Conservation (phyloP, 2,329 filamentous ascomycete species). For the Nothopassalora personata region DNA sequence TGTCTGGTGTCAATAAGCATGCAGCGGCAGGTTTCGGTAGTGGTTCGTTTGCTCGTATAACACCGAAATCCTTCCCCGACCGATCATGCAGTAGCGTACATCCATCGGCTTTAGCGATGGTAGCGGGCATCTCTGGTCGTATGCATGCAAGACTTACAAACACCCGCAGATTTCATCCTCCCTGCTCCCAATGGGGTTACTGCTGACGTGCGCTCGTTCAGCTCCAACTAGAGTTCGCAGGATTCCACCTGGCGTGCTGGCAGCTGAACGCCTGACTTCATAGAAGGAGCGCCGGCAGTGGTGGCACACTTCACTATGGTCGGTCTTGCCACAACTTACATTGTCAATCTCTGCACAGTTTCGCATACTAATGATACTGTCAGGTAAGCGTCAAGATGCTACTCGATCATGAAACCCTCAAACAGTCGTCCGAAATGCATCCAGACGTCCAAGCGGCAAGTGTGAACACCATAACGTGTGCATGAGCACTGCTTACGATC, state of each 20-base stretch:
- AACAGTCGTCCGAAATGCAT: slow-evolving; percentile 1
- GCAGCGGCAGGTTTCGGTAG: not conserved
- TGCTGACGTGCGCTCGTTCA: not conserved
- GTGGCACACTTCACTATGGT: too few relatives aligned
- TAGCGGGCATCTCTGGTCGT: not conserved
- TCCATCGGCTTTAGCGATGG: not conserved
- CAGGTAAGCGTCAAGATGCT: not conserved
- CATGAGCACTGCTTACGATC: not conserved
- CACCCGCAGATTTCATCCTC: not conserved
- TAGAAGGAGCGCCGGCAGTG: too few relatives aligned
- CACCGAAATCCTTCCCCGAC: not conserved
- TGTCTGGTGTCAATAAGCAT: not conserved
- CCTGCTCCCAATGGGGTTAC: too few relatives aligned
- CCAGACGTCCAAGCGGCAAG: not conserved
- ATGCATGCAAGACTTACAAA: not conserved
- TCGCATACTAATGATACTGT: too few relatives aligned
- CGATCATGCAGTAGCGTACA: not conserved
- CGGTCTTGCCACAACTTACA: too few relatives aligned
- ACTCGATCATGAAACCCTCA: not conserved
- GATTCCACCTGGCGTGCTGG: not conserved
- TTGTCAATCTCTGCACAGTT: too few relatives aligned
- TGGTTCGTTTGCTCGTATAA: not conserved
- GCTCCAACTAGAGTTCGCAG: not conserved
- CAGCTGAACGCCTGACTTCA: too few relatives aligned
- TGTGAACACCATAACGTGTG: not conserved